These are phyloP conservation scores for Ophiostoma sp. DNA, from an alignment of 2,329 filamentous ascomycete species.

Conservation along the genomic window DNA sequence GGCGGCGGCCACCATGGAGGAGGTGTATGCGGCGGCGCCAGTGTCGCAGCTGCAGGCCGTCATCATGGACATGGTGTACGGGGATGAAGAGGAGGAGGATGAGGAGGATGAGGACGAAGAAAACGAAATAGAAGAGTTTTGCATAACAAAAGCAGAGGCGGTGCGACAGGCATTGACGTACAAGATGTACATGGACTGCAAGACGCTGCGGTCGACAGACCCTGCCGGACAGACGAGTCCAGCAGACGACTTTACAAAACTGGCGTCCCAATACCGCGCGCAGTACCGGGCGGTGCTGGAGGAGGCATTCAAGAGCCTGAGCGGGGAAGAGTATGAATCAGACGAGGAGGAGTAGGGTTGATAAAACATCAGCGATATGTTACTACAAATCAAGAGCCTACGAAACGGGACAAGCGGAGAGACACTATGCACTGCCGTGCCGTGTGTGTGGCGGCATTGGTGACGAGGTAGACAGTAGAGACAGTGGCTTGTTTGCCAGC, in stretches of 20 bases:
- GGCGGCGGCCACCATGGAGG: background rate
- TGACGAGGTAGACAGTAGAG: background rate
- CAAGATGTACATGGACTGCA: constrained; percentile 39
- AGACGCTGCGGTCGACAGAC: constrained; percentile 45
- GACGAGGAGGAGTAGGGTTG: constrained; percentile 10
- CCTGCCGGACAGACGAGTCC: constrained; percentile 22
- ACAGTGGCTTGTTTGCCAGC: constrained; percentile 26
- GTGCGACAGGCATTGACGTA: constrained; percentile 36
- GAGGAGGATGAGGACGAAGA: constrained; percentile 23
- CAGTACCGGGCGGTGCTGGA: constrained; percentile 47
- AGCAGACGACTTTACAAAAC: constrained; percentile 31
- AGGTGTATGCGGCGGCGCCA: constrained; percentile 5
- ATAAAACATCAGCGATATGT: too few relatives aligned
- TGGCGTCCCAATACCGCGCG: constrained; percentile 47
- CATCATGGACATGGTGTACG: constrained; percentile 31
- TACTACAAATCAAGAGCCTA: too few relatives aligned
- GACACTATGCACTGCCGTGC: too few relatives aligned
- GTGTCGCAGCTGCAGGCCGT: constrained; percentile 18
- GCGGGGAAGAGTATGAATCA: constrained; percentile 3
- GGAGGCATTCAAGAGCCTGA: constrained; percentile 32
- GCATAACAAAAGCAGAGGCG: constrained; percentile 37
- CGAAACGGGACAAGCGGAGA: too few relatives aligned
- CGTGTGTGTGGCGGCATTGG: too few relatives aligned
- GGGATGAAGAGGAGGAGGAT: constrained; percentile 21
- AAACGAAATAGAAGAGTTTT: constrained; percentile 27